phyloP scores from a whole-genome alignment of 345 rosid species.

The Heritiera fomes region DNA sequence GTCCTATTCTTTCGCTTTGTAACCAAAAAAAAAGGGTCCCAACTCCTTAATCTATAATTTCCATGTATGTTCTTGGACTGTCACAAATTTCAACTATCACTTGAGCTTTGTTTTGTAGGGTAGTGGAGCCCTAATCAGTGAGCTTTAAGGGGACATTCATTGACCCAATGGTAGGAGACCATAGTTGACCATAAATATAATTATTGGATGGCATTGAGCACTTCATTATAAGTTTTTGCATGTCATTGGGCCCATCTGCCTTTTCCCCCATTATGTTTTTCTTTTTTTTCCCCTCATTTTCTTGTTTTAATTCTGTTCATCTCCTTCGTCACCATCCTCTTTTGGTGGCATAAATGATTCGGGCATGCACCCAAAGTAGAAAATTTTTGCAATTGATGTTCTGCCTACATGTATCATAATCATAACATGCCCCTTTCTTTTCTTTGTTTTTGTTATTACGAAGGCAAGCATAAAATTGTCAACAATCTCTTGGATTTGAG shows the following conservation, averaged over 20 bases:
- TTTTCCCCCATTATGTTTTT: not conserved
- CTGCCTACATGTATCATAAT: not conserved
- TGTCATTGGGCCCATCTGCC: not conserved
- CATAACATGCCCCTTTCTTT: not conserved
- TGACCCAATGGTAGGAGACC: constrained; percentile 20
- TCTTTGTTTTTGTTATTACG: not conserved
- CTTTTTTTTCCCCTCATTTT: not conserved
- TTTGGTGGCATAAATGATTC: constrained; percentile 4
- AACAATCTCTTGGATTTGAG: too few species aligned
- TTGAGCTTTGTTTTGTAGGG: not conserved
- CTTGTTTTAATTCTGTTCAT: not conserved
- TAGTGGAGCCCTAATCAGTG: constrained; percentile 10
- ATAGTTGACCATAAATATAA: constrained; percentile 22
- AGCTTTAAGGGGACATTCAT: constrained; percentile 14
- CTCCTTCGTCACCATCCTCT: not conserved
- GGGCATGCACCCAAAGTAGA: constrained; percentile 3
- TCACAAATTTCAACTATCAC: constrained; percentile 1
- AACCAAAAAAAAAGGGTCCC: not conserved
- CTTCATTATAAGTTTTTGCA: constrained; percentile 15
- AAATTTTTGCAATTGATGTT: not conserved
- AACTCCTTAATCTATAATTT: not conserved
- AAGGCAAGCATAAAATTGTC: too few species aligned
- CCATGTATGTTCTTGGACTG: not conserved
- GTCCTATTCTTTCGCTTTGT: too few species aligned
- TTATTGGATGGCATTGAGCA: constrained; percentile 23